These are phyloP conservation scores for Malassezia vespertilionis DNA, from an alignment of 1,284 basidiomycete genomes.

Conservation along the genomic window DNA sequence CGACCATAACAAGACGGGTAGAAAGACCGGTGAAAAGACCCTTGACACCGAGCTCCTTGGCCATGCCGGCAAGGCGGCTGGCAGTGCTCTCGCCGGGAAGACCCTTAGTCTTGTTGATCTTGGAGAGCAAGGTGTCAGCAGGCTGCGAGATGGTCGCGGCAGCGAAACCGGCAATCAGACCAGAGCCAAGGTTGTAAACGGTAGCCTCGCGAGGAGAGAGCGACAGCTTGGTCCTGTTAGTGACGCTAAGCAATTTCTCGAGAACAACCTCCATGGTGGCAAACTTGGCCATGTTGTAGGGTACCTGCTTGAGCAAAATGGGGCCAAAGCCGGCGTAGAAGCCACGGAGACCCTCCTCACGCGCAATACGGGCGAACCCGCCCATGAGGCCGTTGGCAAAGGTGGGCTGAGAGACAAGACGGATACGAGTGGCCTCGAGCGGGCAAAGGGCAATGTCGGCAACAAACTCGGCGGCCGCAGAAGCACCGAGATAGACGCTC, in stretches of 20 bases:
- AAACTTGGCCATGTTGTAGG: conserved; percentile 53
- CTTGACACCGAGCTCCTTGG: conserved; percentile 50
- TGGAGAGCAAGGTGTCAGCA: conserved; percentile 50
- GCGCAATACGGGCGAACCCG: conserved; percentile 39
- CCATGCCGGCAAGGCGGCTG: conserved; percentile 51
- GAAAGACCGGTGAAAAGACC: conserved; percentile 53
- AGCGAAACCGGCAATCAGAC: conserved; percentile 47
- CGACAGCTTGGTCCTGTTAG: conserved; percentile 52
- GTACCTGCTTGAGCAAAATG: conserved; percentile 46
- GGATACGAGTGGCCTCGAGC: conserved; percentile 47
- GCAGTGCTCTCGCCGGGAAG: conserved; percentile 52
- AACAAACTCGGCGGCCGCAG: conserved; percentile 46
- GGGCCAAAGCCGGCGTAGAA: conserved; percentile 51
- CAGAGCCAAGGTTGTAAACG: conserved; percentile 42
- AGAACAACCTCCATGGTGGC: conserved; percentile 45
- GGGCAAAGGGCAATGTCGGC: conserved; percentile 48
- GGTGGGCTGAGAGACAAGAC: conserved; percentile 46
- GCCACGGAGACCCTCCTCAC: conserved; percentile 43
- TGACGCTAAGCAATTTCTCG: conserved; percentile 51
- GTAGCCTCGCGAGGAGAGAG: conserved; percentile 42
- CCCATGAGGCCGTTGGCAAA: conserved; percentile 45
- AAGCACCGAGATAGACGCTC: conserved; percentile 44
- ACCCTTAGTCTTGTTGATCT: conserved; percentile 57
- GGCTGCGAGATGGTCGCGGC: conserved; percentile 47
- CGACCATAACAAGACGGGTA: conserved; percentile 48